Evolutionary conservation across 1,284 basidiomycete species (phyloP).

Genomic region (Apiotrichum laibachii): DNA sequence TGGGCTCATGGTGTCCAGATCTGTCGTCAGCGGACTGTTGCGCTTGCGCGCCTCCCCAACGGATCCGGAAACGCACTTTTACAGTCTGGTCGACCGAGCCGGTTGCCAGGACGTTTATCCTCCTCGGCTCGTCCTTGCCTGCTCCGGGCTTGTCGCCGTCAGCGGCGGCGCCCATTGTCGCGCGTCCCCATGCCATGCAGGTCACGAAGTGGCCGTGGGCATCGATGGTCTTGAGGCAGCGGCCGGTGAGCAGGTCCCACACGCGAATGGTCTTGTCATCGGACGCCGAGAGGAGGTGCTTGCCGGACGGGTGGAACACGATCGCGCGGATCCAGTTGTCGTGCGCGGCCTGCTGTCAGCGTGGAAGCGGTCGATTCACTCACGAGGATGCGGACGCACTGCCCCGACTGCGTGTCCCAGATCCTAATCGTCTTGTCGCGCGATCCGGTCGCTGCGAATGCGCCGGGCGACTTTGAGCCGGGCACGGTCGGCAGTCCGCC

Average conservation of each 20-base stretch:
- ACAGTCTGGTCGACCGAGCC: constrained; percentile 71
- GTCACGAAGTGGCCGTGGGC: constrained; percentile 83
- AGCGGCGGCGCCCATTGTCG: constrained; percentile 50
- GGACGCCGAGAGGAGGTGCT: constrained; percentile 78
- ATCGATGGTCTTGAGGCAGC: constrained; percentile 78
- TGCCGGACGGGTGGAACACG: constrained; percentile 80
- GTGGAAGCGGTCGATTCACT: constrained; percentile 28
- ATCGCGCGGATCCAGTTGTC: constrained; percentile 82
- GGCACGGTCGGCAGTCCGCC: constrained; percentile 63
- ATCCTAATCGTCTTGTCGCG: constrained; percentile 84
- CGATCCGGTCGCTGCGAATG: constrained; percentile 74
- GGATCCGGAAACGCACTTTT: constrained; percentile 41
- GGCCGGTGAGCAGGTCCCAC: constrained; percentile 75
- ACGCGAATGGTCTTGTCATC: constrained; percentile 88
- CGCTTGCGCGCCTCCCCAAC: not conserved
- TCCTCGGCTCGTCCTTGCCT: constrained; percentile 56
- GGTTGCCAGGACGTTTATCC: constrained; percentile 76
- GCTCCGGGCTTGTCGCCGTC: constrained; percentile 18
- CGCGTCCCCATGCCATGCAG: constrained; percentile 75
- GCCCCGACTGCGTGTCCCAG: constrained; percentile 78
- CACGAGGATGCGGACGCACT: constrained; percentile 65
- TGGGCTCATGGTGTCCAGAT: constrained; percentile 10
- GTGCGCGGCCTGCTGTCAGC: constrained; percentile 60
- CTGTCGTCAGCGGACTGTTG: not conserved
- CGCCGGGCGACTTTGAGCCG: constrained; percentile 51